Evolutionary conservation across 129 eudicot species (phyloP).

Genomic region (Smallanthus sonchifolius): DNA sequence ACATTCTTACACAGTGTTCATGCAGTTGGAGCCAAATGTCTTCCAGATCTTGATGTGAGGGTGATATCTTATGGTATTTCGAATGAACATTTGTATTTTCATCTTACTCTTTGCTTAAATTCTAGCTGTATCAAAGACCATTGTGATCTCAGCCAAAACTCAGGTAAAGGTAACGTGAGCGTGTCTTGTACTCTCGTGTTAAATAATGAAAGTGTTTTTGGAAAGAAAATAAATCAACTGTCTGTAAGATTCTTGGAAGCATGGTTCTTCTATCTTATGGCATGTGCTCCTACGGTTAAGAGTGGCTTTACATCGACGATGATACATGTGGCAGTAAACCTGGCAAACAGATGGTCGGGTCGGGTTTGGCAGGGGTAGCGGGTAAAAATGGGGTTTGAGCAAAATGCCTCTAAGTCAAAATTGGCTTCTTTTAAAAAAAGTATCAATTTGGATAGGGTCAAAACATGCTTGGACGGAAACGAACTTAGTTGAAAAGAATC

Average conservation of each 20-base stretch:
- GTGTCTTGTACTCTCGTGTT: constrained; percentile 14
- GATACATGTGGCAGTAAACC: neutral
- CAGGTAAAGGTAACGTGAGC: constrained; percentile 2
- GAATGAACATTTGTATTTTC: constrained; percentile 6
- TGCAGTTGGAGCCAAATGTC: constrained; percentile 15
- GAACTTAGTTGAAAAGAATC: too few relatives aligned
- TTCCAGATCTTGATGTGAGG: neutral
- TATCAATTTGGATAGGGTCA: too few relatives aligned
- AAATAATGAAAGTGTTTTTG: constrained; percentile 7
- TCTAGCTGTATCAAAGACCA: constrained; percentile 17
- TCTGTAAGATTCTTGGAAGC: neutral
- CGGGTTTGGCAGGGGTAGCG: too few relatives aligned
- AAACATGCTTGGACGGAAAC: too few relatives aligned
- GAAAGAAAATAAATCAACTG: neutral
- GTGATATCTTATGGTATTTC: constrained; percentile 14
- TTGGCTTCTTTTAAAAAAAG: too few relatives aligned
- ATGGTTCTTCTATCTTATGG: neutral
- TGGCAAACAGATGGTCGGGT: too few relatives aligned
- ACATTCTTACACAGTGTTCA: neutral
- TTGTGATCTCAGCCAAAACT: constrained; percentile 9
- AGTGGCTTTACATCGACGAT: neutral
- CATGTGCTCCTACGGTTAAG: neutral
- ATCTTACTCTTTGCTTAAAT: neutral
- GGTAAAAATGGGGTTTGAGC: too few relatives aligned
- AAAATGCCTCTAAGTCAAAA: too few relatives aligned